Base-by-base conservation (phyloP, 805 yeast genomes). In the Wickerhamomyces canadensis region DNA sequence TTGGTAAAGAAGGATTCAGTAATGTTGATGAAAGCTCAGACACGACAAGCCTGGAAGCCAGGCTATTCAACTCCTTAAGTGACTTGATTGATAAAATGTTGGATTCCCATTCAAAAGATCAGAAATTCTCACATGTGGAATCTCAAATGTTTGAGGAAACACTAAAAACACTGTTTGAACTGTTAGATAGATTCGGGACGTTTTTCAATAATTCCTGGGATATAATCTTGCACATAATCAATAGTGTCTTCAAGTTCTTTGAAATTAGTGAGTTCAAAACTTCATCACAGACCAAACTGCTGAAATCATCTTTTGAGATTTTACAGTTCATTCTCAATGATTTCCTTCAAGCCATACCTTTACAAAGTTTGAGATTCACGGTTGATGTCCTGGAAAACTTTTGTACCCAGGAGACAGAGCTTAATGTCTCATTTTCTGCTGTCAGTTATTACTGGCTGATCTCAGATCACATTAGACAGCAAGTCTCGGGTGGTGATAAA, bases 401-500 rank as follows among this genome's bases (percentile, higher is more conserved):
- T 58, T 80, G 86, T 24, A 61, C 70, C 2, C 98, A 93, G 51
- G 62, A 58, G 1, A 67, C 65, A 44, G 96, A 91, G 47, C 58
- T 91, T 46, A 91, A 91, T 56, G 84, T 87, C 16, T 85, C 97
- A 0, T 88, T 91, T 55, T 85, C 95, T 34, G 80, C 96, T 0
- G 84, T 88, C 8, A 85, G 96, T 48, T 84, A 88, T 47, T 89
- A 88, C 52, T 91, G 98, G 98, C 58, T 84, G 13, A 76, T 93
- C 4, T 84, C 96, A 48, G 98, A 93, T 51, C 78, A 79, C 40
- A 60, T 80, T 29, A 68, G 78, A 34, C 44, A 42, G 5, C 15
- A 42, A 12, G 31, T 36, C 1, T 28, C 40, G 2, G 24, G 7
- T 2, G 32, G 28, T 4, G 19, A 34, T 13, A 35, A 19, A 8